Percentiles rank a stretch among this genome's conserved stretches.
phyloP scores from a whole-genome alignment of 2,329 filamentous ascomycete species.

The Neocucurbitaria cava region DNA sequence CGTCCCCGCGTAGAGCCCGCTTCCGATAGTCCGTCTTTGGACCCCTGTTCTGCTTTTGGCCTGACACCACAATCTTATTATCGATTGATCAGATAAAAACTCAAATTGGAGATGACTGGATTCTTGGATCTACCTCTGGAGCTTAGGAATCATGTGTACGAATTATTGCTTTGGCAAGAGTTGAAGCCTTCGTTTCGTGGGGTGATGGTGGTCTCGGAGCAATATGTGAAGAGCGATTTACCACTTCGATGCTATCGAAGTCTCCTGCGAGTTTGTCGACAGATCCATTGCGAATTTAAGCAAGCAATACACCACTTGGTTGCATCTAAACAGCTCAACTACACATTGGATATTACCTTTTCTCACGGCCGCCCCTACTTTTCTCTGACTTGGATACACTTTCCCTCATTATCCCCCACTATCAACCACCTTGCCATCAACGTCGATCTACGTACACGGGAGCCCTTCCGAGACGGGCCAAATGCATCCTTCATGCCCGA shows the following conservation, averaged over 20 bases:
- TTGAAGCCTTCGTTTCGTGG: slow-evolving; percentile 32
- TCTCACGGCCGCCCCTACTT: slow-evolving; percentile 45
- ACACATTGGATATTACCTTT: slow-evolving; percentile 38
- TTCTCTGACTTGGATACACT: slow-evolving; percentile 36
- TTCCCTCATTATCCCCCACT: slow-evolving; percentile 35
- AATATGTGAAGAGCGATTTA: slow-evolving; percentile 36
- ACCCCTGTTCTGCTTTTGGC: slow-evolving; percentile 6
- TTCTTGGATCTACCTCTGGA: slow-evolving; percentile 41
- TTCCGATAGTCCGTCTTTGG: slow-evolving; percentile 14
- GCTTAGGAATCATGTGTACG: slow-evolving; percentile 38
- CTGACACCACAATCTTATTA: slow-evolving; percentile 13
- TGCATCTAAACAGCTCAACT: slow-evolving; percentile 30
- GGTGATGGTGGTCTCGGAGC: slow-evolving; percentile 38
- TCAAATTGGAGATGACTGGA: slow-evolving; percentile 26
- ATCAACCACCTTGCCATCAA: slow-evolving; percentile 40
- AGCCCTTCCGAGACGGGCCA: slow-evolving; percentile 25
- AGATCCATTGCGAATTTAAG: slow-evolving; percentile 35
- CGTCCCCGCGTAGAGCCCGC: slow-evolving; percentile 9
- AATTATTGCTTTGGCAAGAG: slow-evolving; percentile 30
- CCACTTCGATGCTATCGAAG: slow-evolving; percentile 38
- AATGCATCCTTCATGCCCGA: slow-evolving; percentile 23
- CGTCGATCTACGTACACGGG: slow-evolving; percentile 37
- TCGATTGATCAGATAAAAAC: slow-evolving; percentile 10
- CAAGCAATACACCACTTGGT: slow-evolving; percentile 36
- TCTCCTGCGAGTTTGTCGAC: slow-evolving; percentile 30